Percentiles rank a stretch among this genome's conserved stretches.
These are phyloP conservation scores for Elsinoe necatrix DNA, from an alignment of 2,329 filamentous ascomycete species.

Conservation along the genomic window DNA sequence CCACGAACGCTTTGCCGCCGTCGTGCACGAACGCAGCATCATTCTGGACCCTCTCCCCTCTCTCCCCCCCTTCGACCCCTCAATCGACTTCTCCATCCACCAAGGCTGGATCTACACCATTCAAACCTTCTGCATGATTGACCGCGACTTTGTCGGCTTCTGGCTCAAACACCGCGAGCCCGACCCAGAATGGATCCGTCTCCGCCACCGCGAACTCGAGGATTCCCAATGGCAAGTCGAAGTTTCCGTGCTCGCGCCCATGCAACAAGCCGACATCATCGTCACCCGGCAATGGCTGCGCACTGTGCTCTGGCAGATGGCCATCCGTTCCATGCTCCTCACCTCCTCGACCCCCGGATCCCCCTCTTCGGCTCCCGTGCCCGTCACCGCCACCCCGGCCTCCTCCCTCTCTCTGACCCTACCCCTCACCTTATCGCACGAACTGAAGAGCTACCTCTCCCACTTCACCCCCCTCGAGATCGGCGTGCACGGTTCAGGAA, in stretches of 20 bases:
- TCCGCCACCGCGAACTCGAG: conserved; percentile 33
- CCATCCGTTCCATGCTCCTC: conserved; percentile 38
- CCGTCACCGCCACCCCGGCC: conserved; percentile 16
- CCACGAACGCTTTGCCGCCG: conserved; percentile 49
- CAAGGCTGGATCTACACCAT: conserved; percentile 40
- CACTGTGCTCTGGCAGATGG: conserved; percentile 43
- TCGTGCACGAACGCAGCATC: conserved; percentile 42
- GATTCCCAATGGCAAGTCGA: conserved; percentile 39
- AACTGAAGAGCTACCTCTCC: conserved; percentile 36
- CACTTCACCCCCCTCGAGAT: conserved; percentile 40
- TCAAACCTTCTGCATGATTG: conserved; percentile 38
- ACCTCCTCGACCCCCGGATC: conserved; percentile 29
- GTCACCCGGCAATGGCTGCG: conserved; percentile 44
- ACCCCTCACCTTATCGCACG: conserved; percentile 37
- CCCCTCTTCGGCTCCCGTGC: not conserved
- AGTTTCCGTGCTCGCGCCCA: conserved; percentile 27
- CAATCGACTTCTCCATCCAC: conserved; percentile 33
- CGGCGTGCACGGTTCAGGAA: conserved; percentile 48
- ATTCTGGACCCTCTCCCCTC: conserved; percentile 33
- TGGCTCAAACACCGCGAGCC: conserved; percentile 35
- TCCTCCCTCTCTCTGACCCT: conserved; percentile 35
- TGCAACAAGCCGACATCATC: conserved; percentile 43
- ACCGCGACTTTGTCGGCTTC: conserved; percentile 37
- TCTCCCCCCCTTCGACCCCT: conserved; percentile 35
- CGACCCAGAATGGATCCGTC: conserved; percentile 6